These are phyloP conservation scores for Podila verticillata DNA, from an alignment of 192 early-diverging fungal genomes.

Conservation along the genomic window DNA sequence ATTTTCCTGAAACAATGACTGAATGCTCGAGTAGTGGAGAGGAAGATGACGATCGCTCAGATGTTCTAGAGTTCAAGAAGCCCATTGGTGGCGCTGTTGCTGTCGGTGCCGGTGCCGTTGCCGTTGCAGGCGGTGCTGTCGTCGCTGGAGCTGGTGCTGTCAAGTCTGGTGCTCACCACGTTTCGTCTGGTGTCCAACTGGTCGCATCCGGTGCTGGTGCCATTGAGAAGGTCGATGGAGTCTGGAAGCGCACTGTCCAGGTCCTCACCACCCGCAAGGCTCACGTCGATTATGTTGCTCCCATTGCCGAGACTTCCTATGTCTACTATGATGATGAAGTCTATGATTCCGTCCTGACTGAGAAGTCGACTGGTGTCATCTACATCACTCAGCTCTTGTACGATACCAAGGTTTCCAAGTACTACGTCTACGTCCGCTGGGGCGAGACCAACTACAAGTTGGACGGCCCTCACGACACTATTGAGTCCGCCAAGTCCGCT, in stretches of 20 bases:
- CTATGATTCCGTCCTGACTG: constrained; percentile 28
- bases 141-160: not conserved
- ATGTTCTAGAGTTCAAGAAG: no score
- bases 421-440: no score
- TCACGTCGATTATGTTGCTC: constrained; percentile 12
- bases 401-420: not conserved
- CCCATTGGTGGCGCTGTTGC: not conserved
- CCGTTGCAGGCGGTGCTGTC: not conserved
- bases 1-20: no score
- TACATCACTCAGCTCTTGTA: constrained; percentile 10
- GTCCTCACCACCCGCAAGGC: constrained; percentile 40
- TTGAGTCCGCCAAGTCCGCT: constrained; percentile 8
- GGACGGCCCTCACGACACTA: constrained; percentile 6
- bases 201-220: constrained; percentile 1
- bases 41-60: no score
- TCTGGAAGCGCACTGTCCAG: constrained; percentile 33
- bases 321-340: no score
- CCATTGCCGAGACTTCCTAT: no score
- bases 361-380: constrained; percentile 29
- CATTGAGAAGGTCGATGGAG: constrained; percentile 17
- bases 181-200: not conserved
- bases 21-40: no score
- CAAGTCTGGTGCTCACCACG: not conserved
- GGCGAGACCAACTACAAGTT: constrained; percentile 14
- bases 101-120: constrained; percentile 12